Evolutionary conservation across 1,284 basidiomycete genomes (phyloP).

Genomic region (Tilletia indica): DNA sequence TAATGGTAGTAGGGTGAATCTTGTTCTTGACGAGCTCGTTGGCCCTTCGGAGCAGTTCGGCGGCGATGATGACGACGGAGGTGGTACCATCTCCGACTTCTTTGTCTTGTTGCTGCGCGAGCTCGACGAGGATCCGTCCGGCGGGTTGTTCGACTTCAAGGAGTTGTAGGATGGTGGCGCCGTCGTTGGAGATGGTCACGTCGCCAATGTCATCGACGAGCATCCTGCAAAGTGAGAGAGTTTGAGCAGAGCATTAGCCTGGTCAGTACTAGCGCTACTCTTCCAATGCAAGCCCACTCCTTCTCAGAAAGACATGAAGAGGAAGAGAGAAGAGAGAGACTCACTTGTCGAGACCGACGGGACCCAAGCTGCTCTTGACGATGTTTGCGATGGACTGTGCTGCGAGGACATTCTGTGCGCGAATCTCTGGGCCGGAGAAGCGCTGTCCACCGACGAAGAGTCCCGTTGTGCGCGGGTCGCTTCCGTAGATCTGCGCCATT

Average conservation of each 20-base stretch:
- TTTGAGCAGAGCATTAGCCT: too few species aligned
- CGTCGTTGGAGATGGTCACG: slow-evolving; percentile 99
- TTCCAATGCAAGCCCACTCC: too few species aligned
- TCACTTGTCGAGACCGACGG: slow-evolving; percentile 64
- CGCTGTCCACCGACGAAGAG: slow-evolving; percentile 86
- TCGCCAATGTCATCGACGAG: slow-evolving; percentile 98
- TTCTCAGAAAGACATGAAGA: background rate
- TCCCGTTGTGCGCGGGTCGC: slow-evolving; percentile 53
- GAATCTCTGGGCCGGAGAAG: slow-evolving; percentile 88
- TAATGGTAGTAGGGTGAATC: slow-evolving; percentile 98
- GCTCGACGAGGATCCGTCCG: slow-evolving; percentile 89
- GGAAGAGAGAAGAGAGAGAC: slow-evolving; percentile 13
- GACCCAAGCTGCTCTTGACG: slow-evolving; percentile 92
- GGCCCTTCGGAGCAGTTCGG: slow-evolving; percentile 88
- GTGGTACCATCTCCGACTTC: slow-evolving; percentile 99
- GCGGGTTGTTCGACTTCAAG: slow-evolving; percentile 89
- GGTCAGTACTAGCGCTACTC: too few species aligned
- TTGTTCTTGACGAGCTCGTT: slow-evolving; percentile 98
- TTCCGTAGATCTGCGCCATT: slow-evolving; percentile 55
- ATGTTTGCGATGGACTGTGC: slow-evolving; percentile 96
- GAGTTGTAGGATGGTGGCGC: slow-evolving; percentile 92
- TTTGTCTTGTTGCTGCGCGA: slow-evolving; percentile 92
- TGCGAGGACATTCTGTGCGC: slow-evolving; percentile 88
- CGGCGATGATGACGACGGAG: slow-evolving; percentile 95
- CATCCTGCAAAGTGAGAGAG: slow-evolving; percentile 59